Percentiles rank a stretch among this genome's conserved stretches.
phyloP scores from a whole-genome alignment of 805 yeast genomes.

The Ogataea saltuana region DNA sequence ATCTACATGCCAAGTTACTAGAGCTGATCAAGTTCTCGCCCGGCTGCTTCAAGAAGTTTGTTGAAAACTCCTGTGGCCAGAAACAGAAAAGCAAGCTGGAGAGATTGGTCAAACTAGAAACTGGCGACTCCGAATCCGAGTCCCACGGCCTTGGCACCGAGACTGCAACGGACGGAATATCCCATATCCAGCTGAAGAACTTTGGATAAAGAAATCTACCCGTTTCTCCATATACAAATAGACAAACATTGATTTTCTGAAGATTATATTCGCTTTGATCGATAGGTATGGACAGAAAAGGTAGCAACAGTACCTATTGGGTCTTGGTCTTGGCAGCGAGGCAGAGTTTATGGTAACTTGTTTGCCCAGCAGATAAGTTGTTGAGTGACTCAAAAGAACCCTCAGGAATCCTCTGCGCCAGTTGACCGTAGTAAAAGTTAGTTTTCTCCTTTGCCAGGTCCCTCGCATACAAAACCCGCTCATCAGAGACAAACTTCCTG shows the following conservation, averaged over 20 bases:
- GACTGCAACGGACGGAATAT: slow-evolving; percentile 16
- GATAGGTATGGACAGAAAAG: too few species aligned
- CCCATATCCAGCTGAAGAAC: slow-evolving; percentile 52
- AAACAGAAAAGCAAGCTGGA: slow-evolving; percentile 46
- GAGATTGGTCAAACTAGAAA: slow-evolving; percentile 41
- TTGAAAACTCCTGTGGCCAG: slow-evolving; percentile 39
- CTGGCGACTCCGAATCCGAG: slow-evolving; percentile 3
- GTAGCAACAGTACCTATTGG: too few species aligned
- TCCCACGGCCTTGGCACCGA: slow-evolving; percentile 16
- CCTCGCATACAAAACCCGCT: not conserved
- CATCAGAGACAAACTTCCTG: slow-evolving; percentile 4
- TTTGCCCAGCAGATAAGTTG: slow-evolving; percentile 17
- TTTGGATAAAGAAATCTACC: slow-evolving; percentile 39
- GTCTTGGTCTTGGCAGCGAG: slow-evolving; percentile 19
- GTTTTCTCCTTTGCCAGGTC: not conserved
- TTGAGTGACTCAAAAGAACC: not conserved
- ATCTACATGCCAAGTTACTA: slow-evolving; percentile 49
- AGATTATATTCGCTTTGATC: not conserved
- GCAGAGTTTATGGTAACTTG: slow-evolving; percentile 25
- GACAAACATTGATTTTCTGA: not conserved
- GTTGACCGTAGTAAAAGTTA: not conserved
- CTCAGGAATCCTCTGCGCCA: slow-evolving; percentile 8
- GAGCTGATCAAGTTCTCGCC: slow-evolving; percentile 48
- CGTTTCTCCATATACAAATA: too few species aligned
- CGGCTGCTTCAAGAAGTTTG: slow-evolving; percentile 48